Evolutionary conservation across 441 rosid genomes (phyloP), one percentile per base, ranked within the genome.

Genomic region (Syzygium malaccense): DNA sequence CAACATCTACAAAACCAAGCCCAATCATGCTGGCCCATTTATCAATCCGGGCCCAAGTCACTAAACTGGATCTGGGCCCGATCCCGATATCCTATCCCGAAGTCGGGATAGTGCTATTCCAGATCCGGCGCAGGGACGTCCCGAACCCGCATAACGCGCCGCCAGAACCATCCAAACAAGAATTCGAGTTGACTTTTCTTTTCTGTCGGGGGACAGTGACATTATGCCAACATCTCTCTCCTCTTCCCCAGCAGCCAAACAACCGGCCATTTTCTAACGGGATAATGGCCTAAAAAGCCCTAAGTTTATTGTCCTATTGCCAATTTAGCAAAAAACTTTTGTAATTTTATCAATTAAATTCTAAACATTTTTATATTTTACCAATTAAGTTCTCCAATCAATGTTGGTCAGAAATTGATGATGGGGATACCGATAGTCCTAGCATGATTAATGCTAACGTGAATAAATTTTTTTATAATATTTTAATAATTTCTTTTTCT

Each of bases 401-500:
- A 45, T 45, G 2, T 45, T 45, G 48, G 2, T 5, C 9, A 45
- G 48, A 45, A 45, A 45, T 45, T 45, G 48, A 45, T 45, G 48
- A 45, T 45, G 48, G 0, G 48, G 2, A 45, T 45, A 9, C 48
- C 7, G 9, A 45, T 45, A 7, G 2, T 45, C 9, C 48, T 45
- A 1, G 9, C 0, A 45, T 0, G 48, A 45, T 7, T 1, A 45
- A 45, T 45, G 9, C 9, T 45, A 45, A 45, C 9, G 1, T 45
- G 48, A 45, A 45, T 45, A 45, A 41, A 45, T 45, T 45, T 41
- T 41, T 45, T 45, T 45, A 45, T 45, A 45, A 45, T 45, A 45
- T 45, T 45, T 45, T 45, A 45, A 45, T 45, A 45, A 7, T 45
- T 45, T 7, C 6, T 1, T 7, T 45, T 45, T 45, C 48, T 45